phyloP scores from a whole-genome alignment of 495 filamentous ascomycete species.

The Aspergillus ellipticus region DNA sequence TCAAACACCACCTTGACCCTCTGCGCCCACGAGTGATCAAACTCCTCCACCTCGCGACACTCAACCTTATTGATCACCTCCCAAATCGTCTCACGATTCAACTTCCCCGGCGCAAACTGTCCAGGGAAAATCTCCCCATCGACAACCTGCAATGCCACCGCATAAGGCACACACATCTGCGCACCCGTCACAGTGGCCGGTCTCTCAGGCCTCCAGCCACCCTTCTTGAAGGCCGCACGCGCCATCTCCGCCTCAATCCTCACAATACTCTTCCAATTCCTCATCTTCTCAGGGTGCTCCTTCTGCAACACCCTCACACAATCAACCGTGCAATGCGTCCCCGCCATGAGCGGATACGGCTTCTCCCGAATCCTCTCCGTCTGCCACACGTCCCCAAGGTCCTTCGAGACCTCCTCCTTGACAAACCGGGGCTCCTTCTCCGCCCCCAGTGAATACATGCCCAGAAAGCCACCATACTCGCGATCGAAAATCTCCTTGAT shows the following conservation, averaged over 20 bases:
- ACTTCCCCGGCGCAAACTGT: conserved; percentile 27
- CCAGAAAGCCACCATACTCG: conserved; percentile 41
- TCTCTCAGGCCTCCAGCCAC: conserved; percentile 31
- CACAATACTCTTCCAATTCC: conserved; percentile 11
- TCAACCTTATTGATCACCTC: conserved; percentile 30
- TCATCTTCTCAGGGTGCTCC: conserved; percentile 19
- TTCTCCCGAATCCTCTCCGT: conserved; percentile 35
- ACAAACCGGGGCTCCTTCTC: conserved; percentile 27
- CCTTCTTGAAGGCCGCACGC: conserved; percentile 33
- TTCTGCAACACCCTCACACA: conserved; percentile 24
- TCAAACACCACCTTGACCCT: background rate
- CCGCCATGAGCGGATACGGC: conserved; percentile 37
- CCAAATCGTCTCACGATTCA: conserved; percentile 40
- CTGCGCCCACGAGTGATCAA: background rate
- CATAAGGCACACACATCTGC: conserved; percentile 44
- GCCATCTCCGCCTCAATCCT: conserved; percentile 27
- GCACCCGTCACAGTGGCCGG: conserved; percentile 35
- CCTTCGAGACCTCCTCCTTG: conserved; percentile 27
- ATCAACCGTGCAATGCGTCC: conserved; percentile 31
- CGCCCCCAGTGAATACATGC: conserved; percentile 30
- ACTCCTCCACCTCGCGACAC: conserved; percentile 27
- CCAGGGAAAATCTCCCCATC: conserved; percentile 32
- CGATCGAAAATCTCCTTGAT: conserved; percentile 44
- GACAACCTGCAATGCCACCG: conserved; percentile 37
- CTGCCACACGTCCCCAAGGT: conserved; percentile 37